Base-by-base conservation (phyloP, 2,329 filamentous ascomycete species). In the Cladosporium sp. region DNA sequence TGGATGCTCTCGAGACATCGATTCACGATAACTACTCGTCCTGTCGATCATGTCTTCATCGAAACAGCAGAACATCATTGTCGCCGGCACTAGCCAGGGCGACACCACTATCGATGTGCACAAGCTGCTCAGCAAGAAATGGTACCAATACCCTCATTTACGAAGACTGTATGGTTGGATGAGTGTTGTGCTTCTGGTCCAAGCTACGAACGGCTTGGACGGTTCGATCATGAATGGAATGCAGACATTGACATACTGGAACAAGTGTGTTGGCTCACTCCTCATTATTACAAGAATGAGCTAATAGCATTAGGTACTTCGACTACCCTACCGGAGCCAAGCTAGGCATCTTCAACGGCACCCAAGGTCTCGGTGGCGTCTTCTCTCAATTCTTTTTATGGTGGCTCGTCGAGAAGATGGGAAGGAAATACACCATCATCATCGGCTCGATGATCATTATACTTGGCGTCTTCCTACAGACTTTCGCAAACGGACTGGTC, bases 211-310 rank as follows among this genome's bases (percentile, higher is more conserved):
- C 58, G 80, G 81, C 1, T 82, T 82, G 47, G 80, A 82, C 67
- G 80, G 80, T 4, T 78, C 77, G 12, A 80, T 84, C 76, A 81
- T 83, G 78, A 83, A 83, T 66, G 78, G 77, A 0, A 68, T 84
- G 1, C 81, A 84, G 68, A 76, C 80, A 4, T 77, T 84, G 68
- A 65, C 68, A 0, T 75, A 79, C 47, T 84, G 82, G 82, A 64
- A n/a, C n/a, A n/a, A n/a, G n/a, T n/a, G n/a, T n/a, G n/a, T n/a
- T n/a, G n/a, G n/a, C n/a, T n/a, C n/a, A n/a, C n/a, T n/a, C n/a
- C n/a, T n/a, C n/a, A n/a, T n/a, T n/a, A n/a, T n/a, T n/a, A n/a
- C n/a, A n/a, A n/a, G n/a, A n/a, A n/a, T n/a, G n/a, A n/a, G n/a
- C n/a, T n/a, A n/a, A n/a, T n/a, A n/a, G n/a, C n/a, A n/a, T n/a